Percentiles rank a stretch among this genome's conserved stretches.
Conservation (phyloP, 2,329 filamentous ascomycete genomes). For the Aspergillus puulaauensis region DNA sequence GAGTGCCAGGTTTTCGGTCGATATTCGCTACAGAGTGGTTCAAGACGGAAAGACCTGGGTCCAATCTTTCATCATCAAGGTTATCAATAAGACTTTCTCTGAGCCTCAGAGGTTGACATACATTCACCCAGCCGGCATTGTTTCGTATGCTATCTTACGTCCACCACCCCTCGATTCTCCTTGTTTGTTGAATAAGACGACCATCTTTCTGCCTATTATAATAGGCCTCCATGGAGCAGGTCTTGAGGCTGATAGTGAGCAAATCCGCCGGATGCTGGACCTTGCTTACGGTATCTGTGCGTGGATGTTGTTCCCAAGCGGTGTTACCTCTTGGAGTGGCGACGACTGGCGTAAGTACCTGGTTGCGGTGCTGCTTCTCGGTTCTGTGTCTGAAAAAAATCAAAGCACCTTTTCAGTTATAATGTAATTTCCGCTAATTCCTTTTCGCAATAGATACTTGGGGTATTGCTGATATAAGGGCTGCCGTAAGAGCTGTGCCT, state of each 20-base stretch:
- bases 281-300: constrained; percentile 52
- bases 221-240: constrained; percentile 58
- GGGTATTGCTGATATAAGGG: constrained; percentile 56
- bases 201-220: constrained; percentile 45
- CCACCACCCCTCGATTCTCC: constrained; percentile 42
- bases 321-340: constrained; percentile 58
- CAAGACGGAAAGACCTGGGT: constrained; percentile 4
- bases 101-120: constrained; percentile 56
- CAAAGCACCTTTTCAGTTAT: neutral
- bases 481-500: constrained; percentile 50
- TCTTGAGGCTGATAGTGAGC: constrained; percentile 51
- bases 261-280: constrained; percentile 51
- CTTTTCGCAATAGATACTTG: constrained; percentile 43
- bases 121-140: constrained; percentile 52
- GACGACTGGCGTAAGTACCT: constrained; percentile 58
- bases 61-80: constrained; percentile 16
- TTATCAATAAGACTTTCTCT: constrained; percentile 27
- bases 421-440: neutral
- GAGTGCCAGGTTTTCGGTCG: constrained; percentile 16
- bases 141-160: constrained; percentile 59
- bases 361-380: neutral
- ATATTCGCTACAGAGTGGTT: constrained; percentile 17
- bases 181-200: neutral
- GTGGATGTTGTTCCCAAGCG: constrained; percentile 57
- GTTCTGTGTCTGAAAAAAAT: neutral